Conservation (phyloP, 805 yeast species). For the Candida takata region DNA sequence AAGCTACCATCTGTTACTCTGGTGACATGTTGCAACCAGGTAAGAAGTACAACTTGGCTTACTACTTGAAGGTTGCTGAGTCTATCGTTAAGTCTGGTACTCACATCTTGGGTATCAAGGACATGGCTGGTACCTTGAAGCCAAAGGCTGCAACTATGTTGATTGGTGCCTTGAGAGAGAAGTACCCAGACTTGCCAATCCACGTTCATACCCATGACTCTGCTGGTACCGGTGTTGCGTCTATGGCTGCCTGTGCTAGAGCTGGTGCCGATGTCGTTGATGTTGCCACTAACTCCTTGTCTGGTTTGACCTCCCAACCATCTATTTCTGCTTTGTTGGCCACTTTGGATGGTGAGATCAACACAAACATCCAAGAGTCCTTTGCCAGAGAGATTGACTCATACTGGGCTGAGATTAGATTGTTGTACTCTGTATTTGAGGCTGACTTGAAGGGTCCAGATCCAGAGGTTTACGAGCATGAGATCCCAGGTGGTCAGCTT, state of each 20-base stretch:
- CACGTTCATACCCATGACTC: conserved; percentile 99
- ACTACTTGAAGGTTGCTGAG: conserved; percentile 77
- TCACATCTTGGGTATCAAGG: conserved; percentile 94
- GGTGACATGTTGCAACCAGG: conserved; percentile 97
- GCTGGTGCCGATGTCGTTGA: conserved; percentile 99
- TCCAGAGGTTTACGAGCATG: conserved; percentile 97
- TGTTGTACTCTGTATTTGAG: conserved; percentile 93
- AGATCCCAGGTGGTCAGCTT: conserved; percentile 99
- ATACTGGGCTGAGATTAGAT: conserved; percentile 99
- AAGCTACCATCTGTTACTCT: conserved; percentile 96
- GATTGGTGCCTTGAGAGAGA: conserved; percentile 73
- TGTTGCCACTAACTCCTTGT: conserved; percentile 94
- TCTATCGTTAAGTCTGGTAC: conserved; percentile 90
- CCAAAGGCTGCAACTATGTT: conserved; percentile 87
- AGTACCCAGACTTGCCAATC: conserved; percentile 90
- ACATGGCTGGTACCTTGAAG: conserved; percentile 99
- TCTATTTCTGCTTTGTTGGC: conserved; percentile 90
- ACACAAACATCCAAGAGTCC: conserved; percentile 61
- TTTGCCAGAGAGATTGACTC: conserved; percentile 79
- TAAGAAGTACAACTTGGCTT: conserved; percentile 91
- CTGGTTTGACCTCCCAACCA: conserved; percentile 98
- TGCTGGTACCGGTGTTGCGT: conserved; percentile 98
- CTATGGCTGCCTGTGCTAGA: conserved; percentile 87
- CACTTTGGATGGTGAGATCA: conserved; percentile 79
- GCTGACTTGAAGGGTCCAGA: conserved; percentile 99